Evolutionary conservation across 2,329 filamentous ascomycete genomes (phyloP).

Genomic region (Gyromitra esculenta): DNA sequence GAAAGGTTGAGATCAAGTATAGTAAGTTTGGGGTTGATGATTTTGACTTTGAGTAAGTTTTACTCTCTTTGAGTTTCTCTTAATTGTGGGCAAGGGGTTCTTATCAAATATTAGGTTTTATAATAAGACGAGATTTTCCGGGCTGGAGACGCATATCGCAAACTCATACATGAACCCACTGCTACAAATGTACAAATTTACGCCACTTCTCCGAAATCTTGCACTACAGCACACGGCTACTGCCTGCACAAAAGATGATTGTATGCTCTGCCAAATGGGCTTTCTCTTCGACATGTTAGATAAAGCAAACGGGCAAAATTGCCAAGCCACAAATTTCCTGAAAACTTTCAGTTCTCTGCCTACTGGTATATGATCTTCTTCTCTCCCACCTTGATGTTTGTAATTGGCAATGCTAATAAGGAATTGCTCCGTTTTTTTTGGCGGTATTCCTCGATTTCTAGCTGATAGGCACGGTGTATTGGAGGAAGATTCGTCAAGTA

Average conservation of each 20-base stretch:
- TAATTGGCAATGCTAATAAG: constrained; percentile 31
- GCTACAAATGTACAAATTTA: constrained; percentile 90
- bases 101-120: constrained; percentile 72
- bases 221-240: constrained; percentile 89
- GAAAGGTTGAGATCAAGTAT: constrained; percentile 97
- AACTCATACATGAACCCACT: constrained; percentile 97
- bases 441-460: constrained; percentile 6
- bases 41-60: constrained; percentile 89
- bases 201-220: constrained; percentile 84
- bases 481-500: constrained; percentile 78
- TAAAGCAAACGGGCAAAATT: constrained; percentile 91
- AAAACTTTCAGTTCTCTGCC: constrained; percentile 87
- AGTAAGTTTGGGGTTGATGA: constrained; percentile 99
- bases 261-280: constrained; percentile 90
- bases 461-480: constrained; percentile 72
- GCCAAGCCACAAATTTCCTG: constrained; percentile 93
- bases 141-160: constrained; percentile 92
- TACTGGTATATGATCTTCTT: constrained; percentile 67
- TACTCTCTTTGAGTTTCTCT: background rate
- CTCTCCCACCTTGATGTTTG: background rate
- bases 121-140: constrained; percentile 91
- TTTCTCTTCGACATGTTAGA: constrained; percentile 98
- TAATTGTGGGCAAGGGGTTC: background rate
- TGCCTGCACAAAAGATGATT: constrained; percentile 81
- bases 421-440: constrained; percentile 9